phyloP scores from a whole-genome alignment of 768 basidiomycete species.

The Favolaschia claudopus region DNA sequence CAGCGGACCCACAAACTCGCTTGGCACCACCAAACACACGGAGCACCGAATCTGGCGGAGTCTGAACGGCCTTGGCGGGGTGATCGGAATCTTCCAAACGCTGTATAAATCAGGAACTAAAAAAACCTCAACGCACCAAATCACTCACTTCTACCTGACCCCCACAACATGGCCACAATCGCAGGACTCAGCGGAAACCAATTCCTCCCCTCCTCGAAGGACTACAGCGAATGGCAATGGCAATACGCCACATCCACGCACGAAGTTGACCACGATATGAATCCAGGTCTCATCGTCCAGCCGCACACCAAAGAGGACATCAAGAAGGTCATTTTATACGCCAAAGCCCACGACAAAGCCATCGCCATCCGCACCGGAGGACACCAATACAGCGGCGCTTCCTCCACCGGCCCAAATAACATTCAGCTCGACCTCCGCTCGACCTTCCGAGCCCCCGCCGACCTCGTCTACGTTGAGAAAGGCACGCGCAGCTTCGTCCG shows the following conservation, averaged over 20 bases:
- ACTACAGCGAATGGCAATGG: constrained; percentile 3
- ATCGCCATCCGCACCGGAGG: constrained; percentile 20
- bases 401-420: constrained; percentile 10
- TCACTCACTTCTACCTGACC: too few species aligned
- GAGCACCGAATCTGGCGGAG: too few species aligned
- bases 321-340: constrained; percentile 5
- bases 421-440: constrained; percentile 13
- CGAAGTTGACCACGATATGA: constrained; percentile 18
- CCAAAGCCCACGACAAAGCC: constrained; percentile 6
- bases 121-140: too few species aligned
- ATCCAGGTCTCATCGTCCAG: constrained; percentile 19
- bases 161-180: constrained; percentile 7
- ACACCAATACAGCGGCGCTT: constrained; percentile 23
- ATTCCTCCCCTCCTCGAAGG: constrained; percentile 11
- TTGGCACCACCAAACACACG: too few species aligned
- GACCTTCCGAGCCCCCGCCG: constrained; percentile 11
- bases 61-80: too few species aligned
- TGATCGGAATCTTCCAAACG: too few species aligned
- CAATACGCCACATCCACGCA: constrained; percentile 18
- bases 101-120: too few species aligned
- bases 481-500: constrained; percentile 11
- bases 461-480: constrained; percentile 18
- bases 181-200: constrained; percentile 18
- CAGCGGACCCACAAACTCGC: too few species aligned
- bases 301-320: constrained; percentile 14